Conservation (phyloP, 176 grass and related monocot genomes). For the Eragrostis nindensis region DNA sequence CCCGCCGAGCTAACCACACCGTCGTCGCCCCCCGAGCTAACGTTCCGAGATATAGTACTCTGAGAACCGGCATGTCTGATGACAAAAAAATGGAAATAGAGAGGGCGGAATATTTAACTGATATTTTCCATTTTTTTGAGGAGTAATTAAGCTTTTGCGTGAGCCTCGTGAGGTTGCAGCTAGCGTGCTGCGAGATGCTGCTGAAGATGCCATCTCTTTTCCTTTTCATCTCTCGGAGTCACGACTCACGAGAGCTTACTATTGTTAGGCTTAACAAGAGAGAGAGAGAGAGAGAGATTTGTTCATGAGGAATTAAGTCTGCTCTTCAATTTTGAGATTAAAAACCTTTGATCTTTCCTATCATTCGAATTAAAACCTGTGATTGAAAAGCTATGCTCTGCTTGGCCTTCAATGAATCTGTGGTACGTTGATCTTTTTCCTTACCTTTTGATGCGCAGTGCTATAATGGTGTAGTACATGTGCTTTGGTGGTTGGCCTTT, state of each 20-base stretch:
- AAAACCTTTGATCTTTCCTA: neutral
- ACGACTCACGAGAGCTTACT: too few relatives aligned
- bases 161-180: neutral
- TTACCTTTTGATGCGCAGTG: conserved; percentile 1
- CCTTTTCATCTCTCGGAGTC: neutral
- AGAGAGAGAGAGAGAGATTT: too few relatives aligned
- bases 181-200: too few relatives aligned
- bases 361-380: neutral
- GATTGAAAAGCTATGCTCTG: neutral
- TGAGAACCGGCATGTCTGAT: neutral
- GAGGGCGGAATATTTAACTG: neutral
- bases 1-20: conserved; percentile 56
- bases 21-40: too few relatives aligned
- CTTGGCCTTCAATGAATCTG: neutral
- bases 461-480: neutral
- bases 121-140: too few relatives aligned
- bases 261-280: too few relatives aligned
- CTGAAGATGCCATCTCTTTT: neutral
- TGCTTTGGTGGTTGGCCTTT: neutral
- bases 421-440: conserved; percentile 9
- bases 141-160: too few relatives aligned
- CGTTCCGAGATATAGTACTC: neutral
- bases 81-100: neutral
- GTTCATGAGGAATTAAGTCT: neutral
- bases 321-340: neutral